These are phyloP conservation scores for Geosmithia morbida DNA, from an alignment of 2,329 filamentous ascomycete genomes.

Conservation along the genomic window DNA sequence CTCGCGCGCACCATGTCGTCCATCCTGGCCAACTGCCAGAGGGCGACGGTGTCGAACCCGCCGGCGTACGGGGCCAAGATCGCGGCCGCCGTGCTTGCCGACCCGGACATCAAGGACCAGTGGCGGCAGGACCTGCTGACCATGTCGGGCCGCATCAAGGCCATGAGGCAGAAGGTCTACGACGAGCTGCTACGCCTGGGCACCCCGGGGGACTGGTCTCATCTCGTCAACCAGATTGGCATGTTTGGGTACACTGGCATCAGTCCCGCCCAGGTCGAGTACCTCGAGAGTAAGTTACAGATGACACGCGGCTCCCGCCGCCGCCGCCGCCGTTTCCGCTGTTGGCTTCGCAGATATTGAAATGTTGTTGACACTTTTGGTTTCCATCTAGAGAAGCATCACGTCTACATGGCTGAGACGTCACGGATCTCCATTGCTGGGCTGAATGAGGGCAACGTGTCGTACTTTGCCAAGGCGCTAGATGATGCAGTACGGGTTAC, in stretches of 20 bases:
- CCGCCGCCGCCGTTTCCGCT: no score
- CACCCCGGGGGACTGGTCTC: conserved; percentile 21
- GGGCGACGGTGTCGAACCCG: conserved; percentile 19
- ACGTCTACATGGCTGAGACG: conserved; percentile 23
- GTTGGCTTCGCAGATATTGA: no score
- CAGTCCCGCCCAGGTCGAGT: conserved; percentile 27
- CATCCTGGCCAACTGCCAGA: conserved; percentile 15
- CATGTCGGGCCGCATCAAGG: conserved; percentile 19
- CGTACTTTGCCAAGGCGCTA: background rate
- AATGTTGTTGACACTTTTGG: no score
- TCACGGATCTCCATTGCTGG: conserved; percentile 24
- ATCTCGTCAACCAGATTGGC: conserved; percentile 20
- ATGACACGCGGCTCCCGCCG: no score
- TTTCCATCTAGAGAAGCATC: conserved; percentile 11
- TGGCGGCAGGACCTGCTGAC: conserved; percentile 19
- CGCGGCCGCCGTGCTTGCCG: conserved; percentile 16
- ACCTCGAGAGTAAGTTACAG: conserved; percentile 12
- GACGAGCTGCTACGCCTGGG: conserved; percentile 13
- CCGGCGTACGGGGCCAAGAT: conserved; percentile 19
- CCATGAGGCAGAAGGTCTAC: conserved; percentile 18
- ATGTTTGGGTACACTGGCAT: conserved; percentile 33
- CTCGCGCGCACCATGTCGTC: conserved; percentile 8
- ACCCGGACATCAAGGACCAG: conserved; percentile 10
- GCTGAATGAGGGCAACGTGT: conserved; percentile 19
- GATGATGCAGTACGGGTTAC: background rate